phyloP scores from a whole-genome alignment of 306 rosid genomes.

The Ochetophila trinervis region DNA sequence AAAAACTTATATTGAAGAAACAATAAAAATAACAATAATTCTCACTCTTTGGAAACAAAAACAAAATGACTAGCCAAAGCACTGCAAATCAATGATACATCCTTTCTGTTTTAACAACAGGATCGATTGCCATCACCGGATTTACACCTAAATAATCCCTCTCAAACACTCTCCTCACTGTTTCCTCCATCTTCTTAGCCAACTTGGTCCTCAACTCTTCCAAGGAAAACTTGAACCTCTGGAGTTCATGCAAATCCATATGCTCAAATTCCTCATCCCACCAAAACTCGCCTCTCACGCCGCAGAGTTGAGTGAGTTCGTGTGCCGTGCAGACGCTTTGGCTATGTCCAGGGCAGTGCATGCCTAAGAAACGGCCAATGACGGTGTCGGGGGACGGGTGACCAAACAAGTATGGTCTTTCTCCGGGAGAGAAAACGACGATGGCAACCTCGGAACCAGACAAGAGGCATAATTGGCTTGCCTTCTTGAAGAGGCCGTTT shows the following conservation, averaged over 20 bases:
- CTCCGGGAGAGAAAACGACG: conserved; percentile 7
- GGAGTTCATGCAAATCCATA: conserved; percentile 24
- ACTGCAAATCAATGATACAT: too few relatives aligned
- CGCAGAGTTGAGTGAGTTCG: too few relatives aligned
- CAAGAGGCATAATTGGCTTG: not conserved
- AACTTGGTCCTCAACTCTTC: conserved; percentile 11
- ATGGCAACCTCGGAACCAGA: conserved; percentile 3
- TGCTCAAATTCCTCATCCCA: conserved; percentile 15
- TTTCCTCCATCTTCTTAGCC: not conserved
- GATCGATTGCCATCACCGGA: too few relatives aligned
- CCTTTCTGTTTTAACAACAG: too few relatives aligned
- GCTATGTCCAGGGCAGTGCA: too few relatives aligned
- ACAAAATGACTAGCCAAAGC: too few relatives aligned
- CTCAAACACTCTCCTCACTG: not conserved
- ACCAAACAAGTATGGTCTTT: conserved; percentile 4
- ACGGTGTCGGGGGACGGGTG: conserved; percentile 8
- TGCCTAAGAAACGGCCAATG: not conserved
- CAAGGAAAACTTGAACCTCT: conserved; percentile 8
- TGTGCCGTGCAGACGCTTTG: too few relatives aligned
- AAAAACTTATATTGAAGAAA: too few relatives aligned
- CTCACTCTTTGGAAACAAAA: too few relatives aligned
- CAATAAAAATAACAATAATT: too few relatives aligned
- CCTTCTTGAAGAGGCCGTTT: conserved; percentile 17
- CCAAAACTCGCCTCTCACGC: not conserved
- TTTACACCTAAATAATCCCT: not conserved